Evolutionary conservation across 169 alveolate genomes (phyloP), one percentile per base, ranked within the genome.

Genomic region (Plasmodium gaboni): DNA sequence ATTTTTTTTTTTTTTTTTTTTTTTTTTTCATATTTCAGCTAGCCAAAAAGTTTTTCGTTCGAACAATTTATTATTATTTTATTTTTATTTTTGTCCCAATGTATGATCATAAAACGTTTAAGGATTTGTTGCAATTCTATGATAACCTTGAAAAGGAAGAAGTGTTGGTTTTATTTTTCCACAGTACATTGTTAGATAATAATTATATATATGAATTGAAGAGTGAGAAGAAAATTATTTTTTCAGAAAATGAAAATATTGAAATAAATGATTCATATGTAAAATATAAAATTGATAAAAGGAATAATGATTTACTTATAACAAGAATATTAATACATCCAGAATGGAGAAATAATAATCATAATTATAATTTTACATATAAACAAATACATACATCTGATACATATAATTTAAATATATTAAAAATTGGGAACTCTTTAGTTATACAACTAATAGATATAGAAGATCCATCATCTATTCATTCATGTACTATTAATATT

Each of bases 261-360:
- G 8, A 69, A 60, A 42, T 71, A 17, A 24, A 73, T 24, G 51
- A 70, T 44, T 73, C 70, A 4, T 86, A 70, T 59, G 61, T 86
- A 71, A 86, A 70, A 86, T 73, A 86, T 64, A 61, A 17, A 53
- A 32, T 17, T 9, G 87, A 60, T 86, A 28, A n/a, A 26, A 53
- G 48, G 1, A 67, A 61, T 10, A 67, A 73, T 1, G 22, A 69
- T 6, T 53, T 86, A 59, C 46, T 69, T 22, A 38, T 86, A 48
- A 60, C 87, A 60, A 61, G 74, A 86, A 61, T 86, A 86, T 70
- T 86, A 71, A 59, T 86, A 46, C 76, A 86, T 38, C 92, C 92
- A 4, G 71, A 70, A 10, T 86, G 92, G 92, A 86, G 60, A 65
- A 70, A 64, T 12, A 71, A 71, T 60, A 60, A 73, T 10, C 59